Percentiles rank a stretch among this genome's conserved stretches.
phyloP scores from a whole-genome alignment of 2,329 filamentous ascomycete species.

The Pseudocercospora vitis region DNA sequence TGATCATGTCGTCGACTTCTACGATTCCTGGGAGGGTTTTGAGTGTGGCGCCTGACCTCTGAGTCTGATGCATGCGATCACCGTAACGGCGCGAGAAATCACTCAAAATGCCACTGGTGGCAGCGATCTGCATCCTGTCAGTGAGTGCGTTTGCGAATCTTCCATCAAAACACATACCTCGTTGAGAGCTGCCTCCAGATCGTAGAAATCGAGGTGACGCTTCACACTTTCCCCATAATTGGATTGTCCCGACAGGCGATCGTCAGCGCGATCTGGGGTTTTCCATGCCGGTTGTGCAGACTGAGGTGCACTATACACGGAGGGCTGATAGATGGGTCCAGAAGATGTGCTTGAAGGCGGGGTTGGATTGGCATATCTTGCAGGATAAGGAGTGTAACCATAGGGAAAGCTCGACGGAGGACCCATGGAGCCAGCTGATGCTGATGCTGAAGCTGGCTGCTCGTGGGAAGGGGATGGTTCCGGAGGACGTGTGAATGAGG shows the following conservation, averaged over 20 bases:
- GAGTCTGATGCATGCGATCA: slow-evolving; percentile 52
- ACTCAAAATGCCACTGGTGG: slow-evolving; percentile 44
- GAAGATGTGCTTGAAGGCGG: slow-evolving; percentile 37
- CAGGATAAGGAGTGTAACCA: slow-evolving; percentile 45
- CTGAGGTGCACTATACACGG: slow-evolving; percentile 43
- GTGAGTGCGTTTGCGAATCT: neutral
- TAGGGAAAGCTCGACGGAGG: slow-evolving; percentile 38
- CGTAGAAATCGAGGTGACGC: slow-evolving; percentile 62
- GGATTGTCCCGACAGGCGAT: slow-evolving; percentile 32
- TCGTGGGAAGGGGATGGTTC: slow-evolving; percentile 40
- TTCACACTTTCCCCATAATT: slow-evolving; percentile 56
- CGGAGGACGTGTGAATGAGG: slow-evolving; percentile 22
- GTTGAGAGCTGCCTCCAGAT: slow-evolving; percentile 55
- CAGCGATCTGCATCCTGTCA: slow-evolving; percentile 43
- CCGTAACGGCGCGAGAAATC: slow-evolving; percentile 55
- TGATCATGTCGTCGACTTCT: slow-evolving; percentile 55
- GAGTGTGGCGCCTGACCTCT: slow-evolving; percentile 48
- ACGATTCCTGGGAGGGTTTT: slow-evolving; percentile 51
- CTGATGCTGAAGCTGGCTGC: slow-evolving; percentile 34
- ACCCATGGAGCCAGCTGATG: slow-evolving; percentile 41
- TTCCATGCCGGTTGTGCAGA: slow-evolving; percentile 43
- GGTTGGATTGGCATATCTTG: slow-evolving; percentile 44
- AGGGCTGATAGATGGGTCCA: slow-evolving; percentile 45
- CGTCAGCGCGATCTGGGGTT: slow-evolving; percentile 33
- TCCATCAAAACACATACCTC: slow-evolving; percentile 42